These are phyloP conservation scores for Russula emetica DNA, from an alignment of 768 basidiomycete species.

Conservation along the genomic window DNA sequence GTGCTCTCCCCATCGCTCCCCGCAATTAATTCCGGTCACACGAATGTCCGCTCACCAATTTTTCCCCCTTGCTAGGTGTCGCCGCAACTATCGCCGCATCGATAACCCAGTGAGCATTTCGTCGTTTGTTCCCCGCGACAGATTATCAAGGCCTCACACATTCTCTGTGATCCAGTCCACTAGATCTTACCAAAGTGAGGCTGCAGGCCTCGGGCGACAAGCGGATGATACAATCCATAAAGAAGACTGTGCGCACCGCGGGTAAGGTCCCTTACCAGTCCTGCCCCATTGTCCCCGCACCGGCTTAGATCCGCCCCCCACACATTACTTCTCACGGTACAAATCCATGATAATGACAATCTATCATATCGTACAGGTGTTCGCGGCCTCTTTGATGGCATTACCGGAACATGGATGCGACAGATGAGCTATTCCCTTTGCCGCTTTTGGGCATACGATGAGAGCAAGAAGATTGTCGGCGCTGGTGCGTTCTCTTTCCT, in stretches of 20 bases:
- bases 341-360: background rate
- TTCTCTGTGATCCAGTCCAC: constrained; percentile 47
- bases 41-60: constrained; percentile 12
- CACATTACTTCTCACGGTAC: constrained; percentile 5
- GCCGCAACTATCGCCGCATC: constrained; percentile 88
- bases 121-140: background rate
- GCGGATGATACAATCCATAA: constrained; percentile 77
- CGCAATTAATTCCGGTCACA: background rate
- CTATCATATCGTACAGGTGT: constrained; percentile 38
- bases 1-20: background rate
- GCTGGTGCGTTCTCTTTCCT: constrained; percentile 40
- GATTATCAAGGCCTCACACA: background rate
- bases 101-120: constrained; percentile 65
- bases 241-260: constrained; percentile 77
- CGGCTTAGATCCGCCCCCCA: background rate
- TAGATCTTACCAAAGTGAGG: constrained; percentile 88
- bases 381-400: constrained; percentile 80
- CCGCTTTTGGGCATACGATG: constrained; percentile 91
- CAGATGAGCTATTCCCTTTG: constrained; percentile 93
- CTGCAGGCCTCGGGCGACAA: constrained; percentile 91
- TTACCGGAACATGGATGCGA: constrained; percentile 82
- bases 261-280: constrained; percentile 38
- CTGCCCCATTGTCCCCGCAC: background rate
- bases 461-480: constrained; percentile 79
- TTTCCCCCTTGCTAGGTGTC: constrained; percentile 42